phyloP scores from a whole-genome alignment of 345 rosid genomes.

The Xanthoceras sorbifolium region DNA sequence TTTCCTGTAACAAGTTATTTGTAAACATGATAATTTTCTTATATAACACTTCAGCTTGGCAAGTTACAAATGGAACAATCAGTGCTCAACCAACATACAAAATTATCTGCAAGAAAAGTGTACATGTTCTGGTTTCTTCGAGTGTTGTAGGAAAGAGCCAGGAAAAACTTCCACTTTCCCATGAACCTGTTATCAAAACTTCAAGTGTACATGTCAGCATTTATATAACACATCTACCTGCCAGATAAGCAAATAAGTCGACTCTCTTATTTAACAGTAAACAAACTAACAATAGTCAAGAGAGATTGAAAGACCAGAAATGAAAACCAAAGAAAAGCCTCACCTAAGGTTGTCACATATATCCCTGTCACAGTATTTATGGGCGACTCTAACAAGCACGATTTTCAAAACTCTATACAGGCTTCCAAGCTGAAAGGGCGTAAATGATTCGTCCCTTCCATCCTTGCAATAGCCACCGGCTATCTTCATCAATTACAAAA shows the following conservation, averaged over 20 bases:
- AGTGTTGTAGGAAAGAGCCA: neutral
- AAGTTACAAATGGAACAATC: neutral
- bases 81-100: slow-evolving; percentile 5
- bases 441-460: slow-evolving; percentile 86
- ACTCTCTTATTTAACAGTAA: neutral
- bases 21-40: neutral
- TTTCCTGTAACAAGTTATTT: neutral
- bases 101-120: neutral
- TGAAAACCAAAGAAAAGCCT: neutral
- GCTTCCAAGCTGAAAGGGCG: slow-evolving; percentile 86
- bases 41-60: neutral
- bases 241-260: neutral
- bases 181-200: neutral
- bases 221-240: neutral
- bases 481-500: slow-evolving; percentile 74
- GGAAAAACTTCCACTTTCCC: neutral
- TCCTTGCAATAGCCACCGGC: slow-evolving; percentile 81
- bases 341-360: neutral
- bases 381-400: neutral
- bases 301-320: neutral
- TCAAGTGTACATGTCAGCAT: neutral
- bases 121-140: neutral
- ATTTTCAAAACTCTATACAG: slow-evolving; percentile 37
- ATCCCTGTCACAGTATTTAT: neutral
- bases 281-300: neutral